Conservation (phyloP, 495 filamentous ascomycete genomes). For the Opeltia flavorubescens region DNA sequence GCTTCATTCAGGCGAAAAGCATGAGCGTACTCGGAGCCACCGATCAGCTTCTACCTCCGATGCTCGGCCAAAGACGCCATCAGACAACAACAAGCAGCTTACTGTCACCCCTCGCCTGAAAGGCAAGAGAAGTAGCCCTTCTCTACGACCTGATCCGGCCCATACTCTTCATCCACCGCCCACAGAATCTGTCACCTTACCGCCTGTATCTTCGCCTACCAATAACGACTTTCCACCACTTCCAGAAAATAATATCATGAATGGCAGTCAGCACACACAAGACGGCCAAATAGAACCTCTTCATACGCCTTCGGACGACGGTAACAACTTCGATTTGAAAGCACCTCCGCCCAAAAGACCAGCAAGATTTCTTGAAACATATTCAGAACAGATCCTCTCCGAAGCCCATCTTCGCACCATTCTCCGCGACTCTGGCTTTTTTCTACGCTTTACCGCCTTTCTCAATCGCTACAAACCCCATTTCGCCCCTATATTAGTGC, state of each 20-base stretch:
- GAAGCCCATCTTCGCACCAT: slow-evolving; percentile 45
- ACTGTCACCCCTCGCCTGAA: slow-evolving; percentile 7
- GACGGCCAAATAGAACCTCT: slow-evolving; percentile 3
- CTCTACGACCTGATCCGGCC: neutral
- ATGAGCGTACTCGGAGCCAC: slow-evolving; percentile 7
- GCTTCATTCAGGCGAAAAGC: slow-evolving; percentile 7
- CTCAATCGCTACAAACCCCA: slow-evolving; percentile 58
- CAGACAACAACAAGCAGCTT: slow-evolving; percentile 2
- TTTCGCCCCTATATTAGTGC: slow-evolving; percentile 48
- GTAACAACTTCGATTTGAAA: slow-evolving; percentile 14
- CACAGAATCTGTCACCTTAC: slow-evolving; percentile 6
- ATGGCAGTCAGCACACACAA: neutral
- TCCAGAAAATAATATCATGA: neutral
- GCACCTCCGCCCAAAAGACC: slow-evolving; percentile 15
- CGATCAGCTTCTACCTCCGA: slow-evolving; percentile 3
- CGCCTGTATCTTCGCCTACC: neutral
- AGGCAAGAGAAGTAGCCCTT: slow-evolving; percentile 12
- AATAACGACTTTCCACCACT: slow-evolving; percentile 1
- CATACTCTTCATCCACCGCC: neutral
- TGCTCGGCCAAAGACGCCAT: neutral
- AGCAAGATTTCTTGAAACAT: slow-evolving; percentile 35
- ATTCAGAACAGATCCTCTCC: slow-evolving; percentile 52
- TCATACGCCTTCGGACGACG: slow-evolving; percentile 3
- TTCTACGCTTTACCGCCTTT: slow-evolving; percentile 50
- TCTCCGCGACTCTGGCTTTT: slow-evolving; percentile 52